Percentiles rank a stretch among this genome's conserved stretches.
phyloP scores from a whole-genome alignment of 805 yeast genomes.

The Saccharomycopsis sp. region DNA sequence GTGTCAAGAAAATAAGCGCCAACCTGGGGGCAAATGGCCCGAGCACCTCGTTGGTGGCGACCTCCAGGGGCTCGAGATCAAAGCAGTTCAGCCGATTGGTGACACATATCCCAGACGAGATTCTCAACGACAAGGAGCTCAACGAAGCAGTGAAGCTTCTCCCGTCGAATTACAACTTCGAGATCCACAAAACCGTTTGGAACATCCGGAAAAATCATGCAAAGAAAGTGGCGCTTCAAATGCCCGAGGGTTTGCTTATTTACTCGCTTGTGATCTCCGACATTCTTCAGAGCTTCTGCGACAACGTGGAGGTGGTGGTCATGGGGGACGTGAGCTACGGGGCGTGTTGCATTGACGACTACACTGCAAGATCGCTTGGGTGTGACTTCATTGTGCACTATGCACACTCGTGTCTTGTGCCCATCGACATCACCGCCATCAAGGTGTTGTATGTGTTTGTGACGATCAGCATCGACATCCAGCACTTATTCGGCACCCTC shows the following conservation, averaged over 20 bases:
- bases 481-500: conserved; percentile 71
- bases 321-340: conserved; percentile 99
- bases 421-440: conserved; percentile 83
- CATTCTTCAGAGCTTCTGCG: conserved; percentile 84
- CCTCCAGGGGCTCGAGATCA: conserved; percentile 24
- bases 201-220: conserved; percentile 69
- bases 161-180: conserved; percentile 91
- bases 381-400: conserved; percentile 95
- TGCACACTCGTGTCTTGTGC: conserved; percentile 95
- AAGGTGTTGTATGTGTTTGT: conserved; percentile 94
- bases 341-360: conserved; percentile 97
- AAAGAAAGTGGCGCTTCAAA: conserved; percentile 82
- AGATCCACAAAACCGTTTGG: conserved; percentile 93
- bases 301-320: conserved; percentile 66
- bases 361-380: conserved; percentile 82
- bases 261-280: conserved; percentile 87
- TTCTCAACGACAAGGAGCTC: conserved; percentile 69
- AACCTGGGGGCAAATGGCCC: conserved; percentile 14
- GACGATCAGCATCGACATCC: conserved; percentile 80
- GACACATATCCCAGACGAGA: conserved; percentile 85
- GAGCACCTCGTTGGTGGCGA: conserved; percentile 25
- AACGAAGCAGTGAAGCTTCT: conserved; percentile 72
- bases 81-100: conserved; percentile 43
- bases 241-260: conserved; percentile 94
- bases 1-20: conserved; percentile 7